Conservation (phyloP, 2,329 filamentous ascomycete species). For the Calonectria hawksworthii region DNA sequence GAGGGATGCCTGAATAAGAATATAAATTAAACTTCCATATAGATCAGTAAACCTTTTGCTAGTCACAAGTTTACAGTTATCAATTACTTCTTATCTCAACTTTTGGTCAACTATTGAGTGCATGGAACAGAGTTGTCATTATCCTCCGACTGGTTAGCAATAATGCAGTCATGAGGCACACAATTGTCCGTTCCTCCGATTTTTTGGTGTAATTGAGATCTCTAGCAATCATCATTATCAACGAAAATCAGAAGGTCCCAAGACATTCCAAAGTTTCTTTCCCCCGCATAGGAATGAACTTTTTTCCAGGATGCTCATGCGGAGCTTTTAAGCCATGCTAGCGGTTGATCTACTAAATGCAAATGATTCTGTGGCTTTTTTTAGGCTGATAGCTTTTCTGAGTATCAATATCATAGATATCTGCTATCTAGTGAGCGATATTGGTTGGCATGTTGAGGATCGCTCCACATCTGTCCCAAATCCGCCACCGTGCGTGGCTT, state of each 20-base stretch:
- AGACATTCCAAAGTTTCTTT: not conserved
- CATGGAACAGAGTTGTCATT: not conserved
- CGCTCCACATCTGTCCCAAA: not conserved
- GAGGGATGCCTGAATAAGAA: not conserved
- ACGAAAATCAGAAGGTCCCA: not conserved
- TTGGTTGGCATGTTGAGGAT: not conserved
- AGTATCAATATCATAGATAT: not conserved
- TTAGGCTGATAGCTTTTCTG: too few relatives aligned
- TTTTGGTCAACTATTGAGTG: not conserved
- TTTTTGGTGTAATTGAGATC: not conserved
- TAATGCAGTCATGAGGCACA: not conserved
- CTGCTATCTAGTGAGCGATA: not conserved
- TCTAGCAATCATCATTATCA: not conserved
- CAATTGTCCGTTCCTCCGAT: not conserved
- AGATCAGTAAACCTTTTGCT: not conserved
- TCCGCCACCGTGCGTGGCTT: not conserved
- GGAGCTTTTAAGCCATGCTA: not conserved
- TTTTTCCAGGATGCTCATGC: not conserved
- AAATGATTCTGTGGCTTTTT: not conserved
- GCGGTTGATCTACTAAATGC: too few relatives aligned
- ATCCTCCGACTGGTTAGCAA: too few relatives aligned
- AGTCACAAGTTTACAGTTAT: not conserved
- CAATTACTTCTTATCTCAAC: not conserved
- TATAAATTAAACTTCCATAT: not conserved
- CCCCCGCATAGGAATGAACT: not conserved